Evolutionary conservation across 2,329 filamentous ascomycete genomes (phyloP).

Genomic region (Microascus cirrosus): DNA sequence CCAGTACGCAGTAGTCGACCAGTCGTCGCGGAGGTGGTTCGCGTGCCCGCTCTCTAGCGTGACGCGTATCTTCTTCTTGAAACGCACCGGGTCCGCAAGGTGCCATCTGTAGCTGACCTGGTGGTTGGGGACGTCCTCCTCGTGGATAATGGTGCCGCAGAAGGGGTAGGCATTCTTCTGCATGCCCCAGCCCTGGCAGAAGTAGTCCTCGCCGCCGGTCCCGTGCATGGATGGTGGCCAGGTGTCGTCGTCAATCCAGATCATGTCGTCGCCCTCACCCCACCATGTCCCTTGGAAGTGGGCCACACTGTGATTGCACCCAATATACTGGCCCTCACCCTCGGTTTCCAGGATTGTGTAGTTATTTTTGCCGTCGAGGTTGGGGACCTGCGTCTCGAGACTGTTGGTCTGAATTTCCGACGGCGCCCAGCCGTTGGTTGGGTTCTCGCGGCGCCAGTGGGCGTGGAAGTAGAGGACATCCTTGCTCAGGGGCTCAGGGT

Average conservation of each 20-base stretch:
- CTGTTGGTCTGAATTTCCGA: slow-evolving; percentile 19
- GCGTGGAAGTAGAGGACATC: slow-evolving; percentile 21
- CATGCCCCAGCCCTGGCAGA: slow-evolving; percentile 22
- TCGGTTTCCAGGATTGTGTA: slow-evolving; percentile 19
- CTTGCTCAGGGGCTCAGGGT: slow-evolving; percentile 12
- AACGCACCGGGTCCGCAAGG: slow-evolving; percentile 20
- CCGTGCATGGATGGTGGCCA: slow-evolving; percentile 22
- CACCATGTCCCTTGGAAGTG: slow-evolving; percentile 22
- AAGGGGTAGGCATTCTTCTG: slow-evolving; percentile 22
- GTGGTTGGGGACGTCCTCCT: slow-evolving; percentile 18
- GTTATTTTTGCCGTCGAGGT: slow-evolving; percentile 16
- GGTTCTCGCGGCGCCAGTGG: slow-evolving; percentile 20
- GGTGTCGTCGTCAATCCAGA: slow-evolving; percentile 21
- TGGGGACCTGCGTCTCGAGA: slow-evolving; percentile 18
- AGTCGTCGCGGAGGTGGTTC: slow-evolving; percentile 19
- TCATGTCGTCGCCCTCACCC: slow-evolving; percentile 22
- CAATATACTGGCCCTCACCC: slow-evolving; percentile 18
- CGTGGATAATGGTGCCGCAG: slow-evolving; percentile 19
- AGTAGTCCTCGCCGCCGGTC: slow-evolving; percentile 21
- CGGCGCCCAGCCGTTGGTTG: slow-evolving; percentile 19
- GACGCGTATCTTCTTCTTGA: slow-evolving; percentile 16
- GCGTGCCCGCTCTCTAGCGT: slow-evolving; percentile 18
- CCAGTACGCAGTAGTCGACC: slow-evolving; percentile 19
- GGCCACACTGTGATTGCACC: slow-evolving; percentile 19
- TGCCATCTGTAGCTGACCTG: slow-evolving; percentile 22